phyloP scores from a whole-genome alignment of 805 yeast species.

The Spathaspora arborariae region DNA sequence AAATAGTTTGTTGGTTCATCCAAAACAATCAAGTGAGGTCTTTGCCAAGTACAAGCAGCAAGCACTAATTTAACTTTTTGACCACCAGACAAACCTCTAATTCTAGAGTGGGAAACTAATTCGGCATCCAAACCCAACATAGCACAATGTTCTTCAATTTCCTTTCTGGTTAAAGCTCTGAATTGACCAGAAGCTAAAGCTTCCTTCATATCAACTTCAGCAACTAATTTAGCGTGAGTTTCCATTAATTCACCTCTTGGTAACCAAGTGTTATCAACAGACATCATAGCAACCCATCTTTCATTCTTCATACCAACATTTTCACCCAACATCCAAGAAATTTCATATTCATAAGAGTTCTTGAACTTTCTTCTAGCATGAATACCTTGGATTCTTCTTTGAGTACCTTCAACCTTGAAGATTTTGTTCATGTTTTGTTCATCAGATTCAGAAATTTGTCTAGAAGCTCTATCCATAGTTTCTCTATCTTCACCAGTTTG shows the following conservation, averaged over 20 bases:
- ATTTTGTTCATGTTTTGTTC: slow-evolving; percentile 99
- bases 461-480: slow-evolving; percentile 99
- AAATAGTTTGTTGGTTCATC: slow-evolving; percentile 99
- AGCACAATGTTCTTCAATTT: slow-evolving; percentile 97
- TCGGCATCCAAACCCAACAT: slow-evolving; percentile 98
- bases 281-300: slow-evolving; percentile 99
- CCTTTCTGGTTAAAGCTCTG: slow-evolving; percentile 99
- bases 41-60: slow-evolving; percentile 99
- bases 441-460: slow-evolving; percentile 95
- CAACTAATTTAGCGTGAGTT: slow-evolving; percentile 94
- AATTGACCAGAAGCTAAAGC: slow-evolving; percentile 99
- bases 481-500: slow-evolving; percentile 99
- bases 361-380: slow-evolving; percentile 99
- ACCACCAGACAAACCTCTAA: slow-evolving; percentile 99
- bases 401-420: slow-evolving; percentile 98
- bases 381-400: slow-evolving; percentile 94
- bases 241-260: slow-evolving; percentile 96
- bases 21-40: slow-evolving; percentile 98
- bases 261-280: slow-evolving; percentile 99
- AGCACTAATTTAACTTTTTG: slow-evolving; percentile 99
- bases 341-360: slow-evolving; percentile 99
- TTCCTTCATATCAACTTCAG: slow-evolving; percentile 99
- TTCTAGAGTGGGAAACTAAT: slow-evolving; percentile 99
- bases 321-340: slow-evolving; percentile 96
- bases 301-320: slow-evolving; percentile 98